A percentile compares a stretch with the other conserved stretches of the same genome.
Conservation (phyloP, 495 filamentous ascomycete genomes). For the Penicilliopsis zonata region DNA sequence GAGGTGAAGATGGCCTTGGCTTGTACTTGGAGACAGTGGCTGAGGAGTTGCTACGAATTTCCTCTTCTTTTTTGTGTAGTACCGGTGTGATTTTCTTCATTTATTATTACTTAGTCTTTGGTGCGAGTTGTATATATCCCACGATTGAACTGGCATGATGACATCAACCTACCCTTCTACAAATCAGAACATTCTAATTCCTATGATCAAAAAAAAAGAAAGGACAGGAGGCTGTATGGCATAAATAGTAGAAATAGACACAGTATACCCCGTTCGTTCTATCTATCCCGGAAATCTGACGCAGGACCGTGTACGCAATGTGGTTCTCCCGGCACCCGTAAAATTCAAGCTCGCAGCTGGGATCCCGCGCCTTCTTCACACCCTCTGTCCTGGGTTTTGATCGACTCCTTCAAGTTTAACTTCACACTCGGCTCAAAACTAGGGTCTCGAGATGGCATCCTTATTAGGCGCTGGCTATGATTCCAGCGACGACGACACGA, state of each 20-base stretch:
- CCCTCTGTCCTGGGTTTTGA: not conserved
- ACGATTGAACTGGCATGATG: no score
- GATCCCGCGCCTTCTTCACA: slow-evolving; percentile 3
- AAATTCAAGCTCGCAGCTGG: slow-evolving; percentile 15
- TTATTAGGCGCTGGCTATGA: slow-evolving; percentile 39
- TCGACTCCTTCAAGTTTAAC: slow-evolving; percentile 1
- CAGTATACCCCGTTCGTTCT: no score
- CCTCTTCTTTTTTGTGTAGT: not conserved
- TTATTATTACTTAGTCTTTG: not conserved
- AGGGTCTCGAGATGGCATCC: slow-evolving; percentile 29
- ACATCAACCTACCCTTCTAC: no score
- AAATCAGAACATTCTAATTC: no score
- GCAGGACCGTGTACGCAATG: no score
- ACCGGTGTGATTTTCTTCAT: slow-evolving; percentile 1
- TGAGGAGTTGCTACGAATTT: no score
- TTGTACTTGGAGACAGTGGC: no score
- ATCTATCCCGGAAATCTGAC: no score
- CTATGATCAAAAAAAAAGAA: no score
- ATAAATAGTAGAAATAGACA: no score
- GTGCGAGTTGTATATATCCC: not conserved
- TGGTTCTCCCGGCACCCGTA: slow-evolving; percentile 22
- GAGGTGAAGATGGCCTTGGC: no score
- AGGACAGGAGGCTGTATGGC: no score
- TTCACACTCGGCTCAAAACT: not conserved
- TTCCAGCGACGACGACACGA: slow-evolving; percentile 40